Evolutionary conservation across 495 filamentous ascomycete species (phyloP), one percentile per base, ranked within the genome.

Genomic region (Lasiosphaeris hirsuta): DNA sequence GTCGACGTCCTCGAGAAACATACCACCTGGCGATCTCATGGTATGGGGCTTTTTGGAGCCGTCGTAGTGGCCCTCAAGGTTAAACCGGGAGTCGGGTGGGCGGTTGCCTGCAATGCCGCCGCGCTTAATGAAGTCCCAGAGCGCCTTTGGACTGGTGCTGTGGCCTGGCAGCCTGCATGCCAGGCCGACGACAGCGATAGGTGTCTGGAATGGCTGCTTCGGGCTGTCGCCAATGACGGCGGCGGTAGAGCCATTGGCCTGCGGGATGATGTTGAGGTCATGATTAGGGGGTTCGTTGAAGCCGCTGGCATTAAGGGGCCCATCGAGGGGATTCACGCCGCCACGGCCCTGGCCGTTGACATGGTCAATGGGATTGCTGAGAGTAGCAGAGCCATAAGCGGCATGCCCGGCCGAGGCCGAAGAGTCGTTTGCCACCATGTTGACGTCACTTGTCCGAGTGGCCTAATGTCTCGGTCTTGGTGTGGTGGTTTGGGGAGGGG

Each of bases 141-240:
- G 39, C 38, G 41, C 38, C 8, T 37, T 11, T 3, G 60, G 60
- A 4, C 37, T 40, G 51, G 34, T 30, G 34, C 47, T 52, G 17
- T 50, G 43, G 11, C 57, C 60, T 2, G 60, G 60, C 2, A 63
- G 56, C 2, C 60, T 51, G 15, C 56, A 59, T 8, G 45, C 56
- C 0, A 63, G 43, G 39, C 56, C 56, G 1, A 63, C 37, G 7
- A 63, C 39, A 33, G 60, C 60, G 3, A 63, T 14, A 0, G 60
- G 60, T 30, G 45, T 47, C 15, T 56, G 58, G 14, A 42, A 17
- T 10, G 40, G 17, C 23, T 5, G 23, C 23, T 30, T 30, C 23
- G 2, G 23, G 11, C 17, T 42, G n/a, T n/a, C 13, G 11, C n/a
- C 40, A 42, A 42, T n/a, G 17, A 11, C 39, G 39, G 40, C 11